Conservation (phyloP, 108 stramenopile genomes). For the Halocafeteria seosinensis region DNA sequence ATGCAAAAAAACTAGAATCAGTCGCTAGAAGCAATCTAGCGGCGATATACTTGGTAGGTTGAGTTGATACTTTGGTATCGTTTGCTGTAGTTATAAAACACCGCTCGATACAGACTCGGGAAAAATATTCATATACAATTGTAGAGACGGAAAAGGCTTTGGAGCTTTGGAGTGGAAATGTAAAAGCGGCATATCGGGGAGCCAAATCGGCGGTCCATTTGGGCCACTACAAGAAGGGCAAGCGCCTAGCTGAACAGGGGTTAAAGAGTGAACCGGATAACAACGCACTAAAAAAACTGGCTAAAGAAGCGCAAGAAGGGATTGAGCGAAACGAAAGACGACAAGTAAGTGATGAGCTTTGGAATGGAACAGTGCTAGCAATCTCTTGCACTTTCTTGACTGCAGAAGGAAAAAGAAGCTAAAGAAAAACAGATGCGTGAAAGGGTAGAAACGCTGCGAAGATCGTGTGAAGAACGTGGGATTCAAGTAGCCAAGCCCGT, state of each 20-base stretch:
- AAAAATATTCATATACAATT: too few species aligned
- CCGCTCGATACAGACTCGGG: too few species aligned
- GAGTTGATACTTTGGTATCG: too few species aligned
- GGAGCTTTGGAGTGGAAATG: neutral
- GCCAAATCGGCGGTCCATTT: neutral
- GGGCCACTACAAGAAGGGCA: neutral
- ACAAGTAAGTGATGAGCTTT: too few species aligned
- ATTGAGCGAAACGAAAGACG: too few species aligned
- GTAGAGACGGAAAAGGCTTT: too few species aligned
- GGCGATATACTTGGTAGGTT: neutral
- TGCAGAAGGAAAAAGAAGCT: neutral
- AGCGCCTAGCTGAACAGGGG: neutral
- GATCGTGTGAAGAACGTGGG: neutral
- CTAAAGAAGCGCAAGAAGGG: neutral
- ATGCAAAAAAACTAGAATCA: neutral
- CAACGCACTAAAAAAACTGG: neutral
- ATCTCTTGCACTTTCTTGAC: too few species aligned
- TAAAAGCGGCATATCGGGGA: neutral
- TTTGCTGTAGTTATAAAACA: too few species aligned
- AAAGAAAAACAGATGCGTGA: neutral
- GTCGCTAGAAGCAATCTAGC: neutral
- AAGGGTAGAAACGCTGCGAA: neutral
- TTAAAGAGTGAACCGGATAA: neutral
- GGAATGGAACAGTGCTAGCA: too few species aligned
- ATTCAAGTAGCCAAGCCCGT: neutral